Conservation (phyloP, 208 protist species). For the Trypanosoma mega region DNA sequence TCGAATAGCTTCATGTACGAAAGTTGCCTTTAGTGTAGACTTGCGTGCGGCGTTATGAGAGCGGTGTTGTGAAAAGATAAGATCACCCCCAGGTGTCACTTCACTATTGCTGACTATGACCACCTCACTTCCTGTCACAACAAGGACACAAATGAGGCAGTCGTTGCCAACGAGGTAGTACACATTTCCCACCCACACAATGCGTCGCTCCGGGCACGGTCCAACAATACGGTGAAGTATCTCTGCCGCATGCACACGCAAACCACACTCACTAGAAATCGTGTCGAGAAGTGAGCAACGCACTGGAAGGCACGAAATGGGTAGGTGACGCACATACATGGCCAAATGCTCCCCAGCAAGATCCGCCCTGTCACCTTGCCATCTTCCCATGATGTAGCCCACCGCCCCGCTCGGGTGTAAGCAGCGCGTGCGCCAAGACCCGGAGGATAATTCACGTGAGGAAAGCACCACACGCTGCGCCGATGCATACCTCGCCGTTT, state of each 20-base stretch:
- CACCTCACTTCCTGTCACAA: conserved; percentile 55
- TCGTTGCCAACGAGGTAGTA: conserved; percentile 61
- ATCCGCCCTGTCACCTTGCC: conserved; percentile 31
- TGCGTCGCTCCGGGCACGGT: conserved; percentile 1
- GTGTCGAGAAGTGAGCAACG: neutral
- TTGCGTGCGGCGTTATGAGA: conserved; percentile 46
- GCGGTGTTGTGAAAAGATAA: conserved; percentile 48
- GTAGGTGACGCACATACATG: conserved; percentile 56
- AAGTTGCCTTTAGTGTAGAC: conserved; percentile 31
- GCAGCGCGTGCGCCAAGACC: conserved; percentile 25
- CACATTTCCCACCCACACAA: conserved; percentile 58
- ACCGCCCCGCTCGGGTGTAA: conserved; percentile 35
- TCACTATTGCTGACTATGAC: conserved; percentile 65
- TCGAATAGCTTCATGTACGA: conserved; percentile 45
- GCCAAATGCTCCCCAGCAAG: conserved; percentile 40
- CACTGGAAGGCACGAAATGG: conserved; percentile 47
- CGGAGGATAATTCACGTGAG: too few relatives aligned
- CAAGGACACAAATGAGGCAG: conserved; percentile 50
- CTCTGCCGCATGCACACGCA: conserved; percentile 33
- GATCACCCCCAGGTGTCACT: conserved; percentile 52
- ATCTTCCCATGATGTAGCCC: conserved; percentile 19
- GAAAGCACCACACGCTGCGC: too few relatives aligned
- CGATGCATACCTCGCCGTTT: too few relatives aligned
- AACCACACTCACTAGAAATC: neutral
- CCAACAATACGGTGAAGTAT: conserved; percentile 50